Evolutionary conservation across 768 basidiomycete genomes (phyloP).

Genomic region (Pleurotus giganteus): DNA sequence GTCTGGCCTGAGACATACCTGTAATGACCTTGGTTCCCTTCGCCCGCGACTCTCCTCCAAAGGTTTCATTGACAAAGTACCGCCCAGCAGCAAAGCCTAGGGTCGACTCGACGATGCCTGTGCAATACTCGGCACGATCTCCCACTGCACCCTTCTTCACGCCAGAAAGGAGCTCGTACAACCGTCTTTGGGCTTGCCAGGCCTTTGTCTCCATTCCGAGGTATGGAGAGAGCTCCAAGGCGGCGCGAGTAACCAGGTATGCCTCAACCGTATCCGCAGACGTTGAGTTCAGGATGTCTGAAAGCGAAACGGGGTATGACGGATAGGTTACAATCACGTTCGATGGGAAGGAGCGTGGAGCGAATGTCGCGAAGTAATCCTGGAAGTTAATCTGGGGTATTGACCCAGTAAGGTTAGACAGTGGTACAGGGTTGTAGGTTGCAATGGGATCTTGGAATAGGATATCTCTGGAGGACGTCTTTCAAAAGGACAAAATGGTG

Average conservation of each 20-base stretch:
- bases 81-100: conserved; percentile 90
- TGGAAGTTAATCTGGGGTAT: conserved; percentile 80
- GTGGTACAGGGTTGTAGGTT: conserved; percentile 82
- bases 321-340: conserved; percentile 84
- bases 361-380: conserved; percentile 84
- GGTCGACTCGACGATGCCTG: conserved; percentile 63
- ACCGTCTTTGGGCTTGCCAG: conserved; percentile 69
- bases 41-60: conserved; percentile 72
- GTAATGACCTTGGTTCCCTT: conserved; percentile 84
- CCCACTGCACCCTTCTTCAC: conserved; percentile 84
- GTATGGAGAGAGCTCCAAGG: conserved; percentile 62
- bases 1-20: conserved; percentile 33
- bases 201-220: conserved; percentile 76
- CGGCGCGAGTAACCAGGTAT: conserved; percentile 81
- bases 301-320: conserved; percentile 66
- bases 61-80: conserved; percentile 85
- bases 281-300: conserved; percentile 65
- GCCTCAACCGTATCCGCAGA: conserved; percentile 74
- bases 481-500: background rate
- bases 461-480: conserved; percentile 53
- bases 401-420: conserved; percentile 64
- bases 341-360: conserved; percentile 71
- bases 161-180: conserved; percentile 75
- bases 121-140: conserved; percentile 83
- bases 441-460: conserved; percentile 77